Evolutionary conservation across 1,284 basidiomycete species (phyloP).

Genomic region (Leccinum holopus): DNA sequence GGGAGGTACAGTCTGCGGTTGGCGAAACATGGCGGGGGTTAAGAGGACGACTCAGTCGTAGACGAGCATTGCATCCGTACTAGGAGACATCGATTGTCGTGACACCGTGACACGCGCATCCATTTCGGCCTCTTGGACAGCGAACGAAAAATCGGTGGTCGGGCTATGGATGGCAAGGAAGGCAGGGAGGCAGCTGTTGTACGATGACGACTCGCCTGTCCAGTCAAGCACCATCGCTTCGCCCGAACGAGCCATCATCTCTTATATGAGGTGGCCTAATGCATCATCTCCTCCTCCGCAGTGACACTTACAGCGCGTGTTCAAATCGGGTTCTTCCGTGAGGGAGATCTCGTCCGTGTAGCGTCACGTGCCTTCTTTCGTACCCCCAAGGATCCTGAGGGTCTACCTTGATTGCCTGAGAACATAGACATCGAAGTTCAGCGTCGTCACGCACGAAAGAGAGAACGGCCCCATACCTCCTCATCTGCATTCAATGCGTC

Average conservation of each 20-base stretch:
- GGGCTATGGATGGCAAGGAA: background rate
- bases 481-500: background rate
- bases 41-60: background rate
- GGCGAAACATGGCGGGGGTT: background rate
- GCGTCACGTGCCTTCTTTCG: background rate
- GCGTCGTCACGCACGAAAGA: background rate
- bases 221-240: background rate
- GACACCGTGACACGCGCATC: background rate
- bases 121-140: background rate
- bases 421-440: background rate
- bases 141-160: no score
- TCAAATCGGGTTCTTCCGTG: background rate
- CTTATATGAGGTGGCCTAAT: background rate
- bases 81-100: background rate
- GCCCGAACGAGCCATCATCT: background rate
- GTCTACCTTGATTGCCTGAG: no score
- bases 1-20: background rate
- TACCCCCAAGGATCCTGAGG: no score
- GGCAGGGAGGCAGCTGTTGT: background rate
- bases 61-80: background rate
- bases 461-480: background rate
- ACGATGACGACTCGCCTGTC: background rate
- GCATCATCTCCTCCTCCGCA: background rate
- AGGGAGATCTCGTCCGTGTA: background rate
- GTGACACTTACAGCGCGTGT: background rate